Evolutionary conservation across 495 filamentous ascomycete genomes (phyloP).

Genomic region (Neurospora discreta): DNA sequence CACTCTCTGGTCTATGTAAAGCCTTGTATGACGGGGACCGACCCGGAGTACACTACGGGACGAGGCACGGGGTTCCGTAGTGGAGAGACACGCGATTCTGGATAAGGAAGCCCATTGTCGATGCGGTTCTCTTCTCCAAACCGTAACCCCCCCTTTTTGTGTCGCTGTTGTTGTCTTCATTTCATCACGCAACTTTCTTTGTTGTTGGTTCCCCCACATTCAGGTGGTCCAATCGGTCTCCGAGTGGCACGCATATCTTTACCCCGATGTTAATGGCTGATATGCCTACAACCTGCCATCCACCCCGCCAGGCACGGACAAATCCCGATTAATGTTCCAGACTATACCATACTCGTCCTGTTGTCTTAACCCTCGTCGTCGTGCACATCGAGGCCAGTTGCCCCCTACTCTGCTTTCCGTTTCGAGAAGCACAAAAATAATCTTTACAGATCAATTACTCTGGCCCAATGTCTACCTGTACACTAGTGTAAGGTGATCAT

Average conservation of each 20-base stretch:
- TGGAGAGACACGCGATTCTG: not conserved
- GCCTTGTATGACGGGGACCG: not conserved
- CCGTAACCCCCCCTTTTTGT: not conserved
- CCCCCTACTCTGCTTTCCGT: not conserved
- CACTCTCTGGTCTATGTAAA: not conserved
- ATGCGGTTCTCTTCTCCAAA: not conserved
- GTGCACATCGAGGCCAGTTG: not conserved
- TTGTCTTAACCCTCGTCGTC: not conserved
- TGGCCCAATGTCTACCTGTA: not conserved
- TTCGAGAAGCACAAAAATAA: not conserved
- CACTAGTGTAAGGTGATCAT: not conserved
- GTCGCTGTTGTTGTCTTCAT: not conserved
- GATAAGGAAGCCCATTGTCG: not conserved
- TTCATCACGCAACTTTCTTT: not conserved
- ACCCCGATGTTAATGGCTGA: not conserved
- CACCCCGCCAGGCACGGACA: not conserved
- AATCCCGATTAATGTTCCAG: not conserved
- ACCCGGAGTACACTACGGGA: not conserved
- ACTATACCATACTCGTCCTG: not conserved
- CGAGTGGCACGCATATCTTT: not conserved
- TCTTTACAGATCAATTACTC: not conserved
- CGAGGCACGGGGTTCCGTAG: not conserved
- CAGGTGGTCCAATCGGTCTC: not conserved
- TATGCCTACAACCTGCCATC: not conserved
- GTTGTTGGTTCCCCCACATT: not conserved